Percentiles rank a stretch among this genome's conserved stretches.
These are phyloP conservation scores for Fraxinus americana DNA, from an alignment of 257 asterid genomes.

Conservation along the genomic window DNA sequence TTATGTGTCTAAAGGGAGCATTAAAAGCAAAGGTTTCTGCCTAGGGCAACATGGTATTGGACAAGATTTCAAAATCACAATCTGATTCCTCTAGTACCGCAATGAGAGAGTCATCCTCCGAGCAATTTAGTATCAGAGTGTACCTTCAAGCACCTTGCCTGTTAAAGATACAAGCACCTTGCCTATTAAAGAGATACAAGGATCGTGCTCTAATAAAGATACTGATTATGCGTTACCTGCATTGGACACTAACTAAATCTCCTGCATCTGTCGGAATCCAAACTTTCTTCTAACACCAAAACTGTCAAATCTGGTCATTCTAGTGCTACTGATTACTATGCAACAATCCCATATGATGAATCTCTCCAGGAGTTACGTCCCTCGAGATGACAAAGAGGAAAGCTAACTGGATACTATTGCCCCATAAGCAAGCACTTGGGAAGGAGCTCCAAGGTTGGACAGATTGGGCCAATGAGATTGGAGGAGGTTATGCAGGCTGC, in stretches of 20 bases:
- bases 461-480: constrained; percentile 75
- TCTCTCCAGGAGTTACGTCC: constrained; percentile 42
- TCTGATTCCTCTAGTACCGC: constrained; percentile 43
- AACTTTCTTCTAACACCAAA: constrained; percentile 24
- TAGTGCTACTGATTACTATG: constrained; percentile 36
- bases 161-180: constrained; percentile 16
- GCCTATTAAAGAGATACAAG: background rate
- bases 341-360: constrained; percentile 54
- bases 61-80: constrained; percentile 45
- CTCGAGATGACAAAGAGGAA: constrained; percentile 55
- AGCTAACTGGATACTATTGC: constrained; percentile 38
- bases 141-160: constrained; percentile 21
- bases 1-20: constrained; percentile 55
- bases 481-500: constrained; percentile 81
- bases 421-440: constrained; percentile 43
- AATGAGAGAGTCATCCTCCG: constrained; percentile 34
- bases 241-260: constrained; percentile 27
- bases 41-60: constrained; percentile 69
- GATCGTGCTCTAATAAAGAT: constrained; percentile 30
- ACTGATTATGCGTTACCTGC: constrained; percentile 42
- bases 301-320: no score
- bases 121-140: constrained; percentile 16
- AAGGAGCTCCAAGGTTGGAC: constrained; percentile 58
- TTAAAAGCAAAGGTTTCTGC: constrained; percentile 67
- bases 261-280: constrained; percentile 30